Evolutionary conservation across 225 moss, liverwort and hornwort genomes (phyloP).

Genomic region (Physcomitrium patens): DNA sequence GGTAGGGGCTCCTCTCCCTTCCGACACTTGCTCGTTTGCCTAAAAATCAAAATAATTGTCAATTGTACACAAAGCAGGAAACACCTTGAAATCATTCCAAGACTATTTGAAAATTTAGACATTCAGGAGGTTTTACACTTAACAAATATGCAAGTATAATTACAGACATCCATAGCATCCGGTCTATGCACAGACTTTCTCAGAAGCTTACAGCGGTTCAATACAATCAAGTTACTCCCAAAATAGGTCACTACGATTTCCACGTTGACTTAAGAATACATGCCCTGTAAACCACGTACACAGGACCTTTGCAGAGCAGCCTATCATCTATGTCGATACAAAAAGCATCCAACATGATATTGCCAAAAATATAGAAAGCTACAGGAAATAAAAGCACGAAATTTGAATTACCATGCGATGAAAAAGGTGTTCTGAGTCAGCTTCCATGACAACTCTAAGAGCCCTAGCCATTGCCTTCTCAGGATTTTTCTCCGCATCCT

Average conservation of each 20-base stretch:
- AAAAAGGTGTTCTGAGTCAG: conserved; percentile 75
- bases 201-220: too few species aligned
- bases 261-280: too few species aligned
- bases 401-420: conserved; percentile 53
- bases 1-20: conserved; percentile 58
- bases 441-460: conserved; percentile 78
- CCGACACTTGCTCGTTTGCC: conserved; percentile 62
- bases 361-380: background rate
- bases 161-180: background rate
- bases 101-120: conserved; percentile 9
- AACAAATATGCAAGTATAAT: background rate
- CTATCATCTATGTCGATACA: background rate
- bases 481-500: conserved; percentile 70
- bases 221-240: too few species aligned
- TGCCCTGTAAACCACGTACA: too few species aligned
- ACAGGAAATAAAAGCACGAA: conserved; percentile 5
- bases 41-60: conserved; percentile 36
- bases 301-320: too few species aligned
- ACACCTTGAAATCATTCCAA: background rate
- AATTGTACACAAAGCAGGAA: conserved; percentile 6
- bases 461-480: conserved; percentile 73
- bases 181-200: too few species aligned
- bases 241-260: too few species aligned
- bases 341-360: conserved; percentile 10
- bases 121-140: conserved; percentile 1